phyloP scores from a whole-genome alignment of 257 asterid genomes.

The Nicotiana otophora region DNA sequence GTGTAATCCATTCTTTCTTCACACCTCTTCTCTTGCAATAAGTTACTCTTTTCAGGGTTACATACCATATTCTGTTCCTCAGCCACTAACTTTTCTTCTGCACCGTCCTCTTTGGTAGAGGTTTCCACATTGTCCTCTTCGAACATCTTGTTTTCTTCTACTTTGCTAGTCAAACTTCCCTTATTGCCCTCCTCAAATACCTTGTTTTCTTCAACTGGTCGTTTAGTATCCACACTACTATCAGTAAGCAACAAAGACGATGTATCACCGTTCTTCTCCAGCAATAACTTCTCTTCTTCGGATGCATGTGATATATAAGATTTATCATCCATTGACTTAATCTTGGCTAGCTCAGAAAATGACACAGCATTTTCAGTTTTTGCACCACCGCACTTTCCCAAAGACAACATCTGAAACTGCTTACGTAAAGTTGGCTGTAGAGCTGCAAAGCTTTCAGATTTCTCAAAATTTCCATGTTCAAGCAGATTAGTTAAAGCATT shows the following conservation, averaged over 20 bases:
- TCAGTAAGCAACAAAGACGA: background rate
- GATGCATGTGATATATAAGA: background rate
- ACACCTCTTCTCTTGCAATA: background rate
- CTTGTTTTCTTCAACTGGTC: background rate
- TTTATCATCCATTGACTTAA: conserved; percentile 1
- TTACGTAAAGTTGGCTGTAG: background rate
- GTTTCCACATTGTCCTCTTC: background rate
- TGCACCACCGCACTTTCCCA: background rate
- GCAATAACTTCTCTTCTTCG: background rate
- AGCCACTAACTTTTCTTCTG: background rate
- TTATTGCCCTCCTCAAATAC: background rate
- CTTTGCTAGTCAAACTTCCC: background rate
- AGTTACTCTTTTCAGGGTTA: background rate
- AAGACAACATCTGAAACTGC: background rate
- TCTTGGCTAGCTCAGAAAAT: background rate
- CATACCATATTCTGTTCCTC: background rate
- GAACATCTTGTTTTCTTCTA: background rate
- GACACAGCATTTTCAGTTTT: background rate
- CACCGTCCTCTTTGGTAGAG: background rate
- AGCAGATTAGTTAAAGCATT: background rate
- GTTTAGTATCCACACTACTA: background rate
- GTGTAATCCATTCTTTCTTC: background rate
- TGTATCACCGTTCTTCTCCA: background rate
- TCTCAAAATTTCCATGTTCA: background rate
- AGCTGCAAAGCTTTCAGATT: conserved; percentile 3